Percentiles rank a stretch among this genome's conserved stretches.
Evolutionary conservation across 768 basidiomycete species (phyloP).

Genomic region (Agrocybe chaxingu): DNA sequence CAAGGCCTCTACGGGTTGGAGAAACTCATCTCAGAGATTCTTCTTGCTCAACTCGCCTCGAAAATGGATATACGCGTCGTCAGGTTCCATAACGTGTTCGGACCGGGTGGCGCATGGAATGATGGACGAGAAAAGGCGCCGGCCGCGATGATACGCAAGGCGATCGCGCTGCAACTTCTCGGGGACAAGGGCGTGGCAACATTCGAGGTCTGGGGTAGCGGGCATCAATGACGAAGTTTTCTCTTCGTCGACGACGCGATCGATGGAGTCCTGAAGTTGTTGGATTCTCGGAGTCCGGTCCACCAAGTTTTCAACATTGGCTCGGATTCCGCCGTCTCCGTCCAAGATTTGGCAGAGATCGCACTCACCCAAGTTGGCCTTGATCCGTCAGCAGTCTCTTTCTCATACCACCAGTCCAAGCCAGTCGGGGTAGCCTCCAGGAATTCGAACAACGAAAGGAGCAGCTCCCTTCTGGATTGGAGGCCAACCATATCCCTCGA

Average conservation of each 20-base stretch:
- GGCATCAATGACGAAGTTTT: slow-evolving; percentile 51
- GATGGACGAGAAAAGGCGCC: slow-evolving; percentile 58
- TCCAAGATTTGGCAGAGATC: slow-evolving; percentile 38
- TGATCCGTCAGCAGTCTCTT: slow-evolving; percentile 20
- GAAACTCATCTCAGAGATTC: slow-evolving; percentile 48
- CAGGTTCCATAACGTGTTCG: slow-evolving; percentile 59
- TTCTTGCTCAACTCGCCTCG: slow-evolving; percentile 30
- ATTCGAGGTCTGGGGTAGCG: slow-evolving; percentile 60
- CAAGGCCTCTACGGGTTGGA: slow-evolving; percentile 62
- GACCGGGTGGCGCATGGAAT: slow-evolving; percentile 50
- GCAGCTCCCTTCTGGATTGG: slow-evolving; percentile 35
- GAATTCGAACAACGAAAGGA: slow-evolving; percentile 48
- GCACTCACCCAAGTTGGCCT: slow-evolving; percentile 33
- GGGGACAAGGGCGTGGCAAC: slow-evolving; percentile 1
- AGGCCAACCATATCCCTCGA: slow-evolving; percentile 34
- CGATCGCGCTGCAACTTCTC: slow-evolving; percentile 29
- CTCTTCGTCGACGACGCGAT: slow-evolving; percentile 54
- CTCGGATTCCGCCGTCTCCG: slow-evolving; percentile 40
- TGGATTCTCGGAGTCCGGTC: slow-evolving; percentile 29
- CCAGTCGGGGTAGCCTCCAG: slow-evolving; percentile 47
- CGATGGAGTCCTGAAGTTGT: slow-evolving; percentile 42
- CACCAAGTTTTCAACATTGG: slow-evolving; percentile 45
- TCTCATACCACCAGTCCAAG: slow-evolving; percentile 24
- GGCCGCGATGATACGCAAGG: slow-evolving; percentile 55
- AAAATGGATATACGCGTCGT: slow-evolving; percentile 42